A percentile compares a stretch with the other conserved stretches of the same genome.
Evolutionary conservation across 345 rosid genomes (phyloP).

Genomic region (Hibiscus mutabilis): DNA sequence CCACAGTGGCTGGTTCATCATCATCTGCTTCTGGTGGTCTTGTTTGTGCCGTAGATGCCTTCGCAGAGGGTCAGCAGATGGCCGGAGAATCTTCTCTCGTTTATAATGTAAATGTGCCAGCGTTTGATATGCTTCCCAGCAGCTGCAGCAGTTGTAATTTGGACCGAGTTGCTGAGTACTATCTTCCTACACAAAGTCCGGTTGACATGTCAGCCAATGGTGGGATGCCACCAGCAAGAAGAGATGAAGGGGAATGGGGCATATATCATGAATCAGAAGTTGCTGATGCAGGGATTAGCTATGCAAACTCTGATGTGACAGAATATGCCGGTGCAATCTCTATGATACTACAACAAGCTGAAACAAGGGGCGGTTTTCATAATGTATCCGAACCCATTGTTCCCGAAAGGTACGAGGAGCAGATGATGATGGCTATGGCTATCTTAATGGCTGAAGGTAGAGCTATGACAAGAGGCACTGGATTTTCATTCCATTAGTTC

Average conservation of each 20-base stretch:
- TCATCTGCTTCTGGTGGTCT: background rate
- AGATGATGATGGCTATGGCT: constrained; percentile 96
- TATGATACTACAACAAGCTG: constrained; percentile 32
- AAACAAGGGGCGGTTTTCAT: constrained; percentile 26
- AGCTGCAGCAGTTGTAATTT: constrained; percentile 1
- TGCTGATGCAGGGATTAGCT: constrained; percentile 70
- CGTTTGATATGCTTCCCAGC: background rate
- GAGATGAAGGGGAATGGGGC: constrained; percentile 49
- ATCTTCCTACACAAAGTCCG: constrained; percentile 27
- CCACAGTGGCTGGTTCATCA: background rate
- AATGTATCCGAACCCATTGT: constrained; percentile 41
- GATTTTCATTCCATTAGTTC: constrained; percentile 62
- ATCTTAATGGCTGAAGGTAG: constrained; percentile 88
- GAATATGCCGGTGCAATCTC: constrained; percentile 39
- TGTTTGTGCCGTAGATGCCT: background rate
- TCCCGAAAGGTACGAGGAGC: constrained; percentile 91
- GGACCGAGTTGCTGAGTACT: constrained; percentile 39
- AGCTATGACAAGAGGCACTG: constrained; percentile 42
- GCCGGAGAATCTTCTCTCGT: background rate
- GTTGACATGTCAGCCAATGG: constrained; percentile 23
- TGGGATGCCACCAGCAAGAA: constrained; percentile 23
- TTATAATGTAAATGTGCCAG: background rate
- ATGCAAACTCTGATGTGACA: constrained; percentile 50
- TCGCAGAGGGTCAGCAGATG: background rate
- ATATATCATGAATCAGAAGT: constrained; percentile 45